Evolutionary conservation across 306 rosid species (phyloP).

Genomic region (Alnus rubra): DNA sequence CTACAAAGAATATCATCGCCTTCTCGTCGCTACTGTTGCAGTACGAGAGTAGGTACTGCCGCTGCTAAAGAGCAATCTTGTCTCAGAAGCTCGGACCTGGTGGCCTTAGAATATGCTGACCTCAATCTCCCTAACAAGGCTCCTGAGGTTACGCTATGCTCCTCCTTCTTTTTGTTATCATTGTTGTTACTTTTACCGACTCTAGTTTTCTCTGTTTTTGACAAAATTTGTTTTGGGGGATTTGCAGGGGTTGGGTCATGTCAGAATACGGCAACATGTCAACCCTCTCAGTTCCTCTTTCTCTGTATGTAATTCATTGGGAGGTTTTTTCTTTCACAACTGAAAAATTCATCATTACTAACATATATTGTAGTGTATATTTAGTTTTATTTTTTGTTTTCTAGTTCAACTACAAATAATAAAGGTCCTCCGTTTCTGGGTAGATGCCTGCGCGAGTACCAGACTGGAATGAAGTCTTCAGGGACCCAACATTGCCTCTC

Average conservation of each 20-base stretch:
- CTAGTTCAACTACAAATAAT: background rate
- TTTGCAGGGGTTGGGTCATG: constrained; percentile 76
- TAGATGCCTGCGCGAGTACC: constrained; percentile 74
- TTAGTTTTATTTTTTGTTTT: constrained; percentile 4
- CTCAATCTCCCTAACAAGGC: constrained; percentile 67
- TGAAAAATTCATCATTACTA: background rate
- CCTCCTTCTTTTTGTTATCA: background rate
- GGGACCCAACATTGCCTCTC: constrained; percentile 85
- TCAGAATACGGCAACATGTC: constrained; percentile 92
- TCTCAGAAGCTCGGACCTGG: constrained; percentile 64
- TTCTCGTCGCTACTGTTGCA: constrained; percentile 10
- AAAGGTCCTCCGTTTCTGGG: constrained; percentile 15
- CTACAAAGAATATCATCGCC: constrained; percentile 16
- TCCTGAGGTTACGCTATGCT: constrained; percentile 28
- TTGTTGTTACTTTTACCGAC: background rate
- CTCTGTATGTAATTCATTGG: constrained; percentile 54
- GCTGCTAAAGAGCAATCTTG: constrained; percentile 20
- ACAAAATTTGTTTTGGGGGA: background rate
- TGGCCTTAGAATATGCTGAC: constrained; percentile 76
- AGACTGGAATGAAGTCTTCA: constrained; percentile 76
- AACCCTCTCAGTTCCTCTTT: constrained; percentile 80
- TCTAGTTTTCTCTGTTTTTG: background rate
- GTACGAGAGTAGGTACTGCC: constrained; percentile 19
- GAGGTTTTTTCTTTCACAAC: constrained; percentile 14
- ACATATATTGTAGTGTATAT: background rate